These are phyloP conservation scores for Aureobasidium sp. DNA, from an alignment of 2,329 filamentous ascomycete species.

Conservation along the genomic window DNA sequence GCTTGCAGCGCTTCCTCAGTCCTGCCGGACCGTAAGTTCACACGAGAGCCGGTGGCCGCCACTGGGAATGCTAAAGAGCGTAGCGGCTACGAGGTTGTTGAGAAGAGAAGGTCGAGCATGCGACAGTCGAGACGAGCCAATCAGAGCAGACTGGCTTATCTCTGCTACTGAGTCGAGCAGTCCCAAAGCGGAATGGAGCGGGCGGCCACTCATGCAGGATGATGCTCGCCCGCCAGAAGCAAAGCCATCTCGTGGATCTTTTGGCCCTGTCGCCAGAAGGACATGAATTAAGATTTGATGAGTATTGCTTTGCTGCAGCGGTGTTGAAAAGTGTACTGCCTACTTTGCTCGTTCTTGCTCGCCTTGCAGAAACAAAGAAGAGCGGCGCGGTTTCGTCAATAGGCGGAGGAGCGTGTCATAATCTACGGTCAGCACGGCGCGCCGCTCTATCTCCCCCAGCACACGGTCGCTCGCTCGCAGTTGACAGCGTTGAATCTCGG, in stretches of 20 bases:
- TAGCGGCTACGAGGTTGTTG: slow-evolving; percentile 4
- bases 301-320: slow-evolving; percentile 9
- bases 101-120: not conserved
- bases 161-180: slow-evolving; percentile 1
- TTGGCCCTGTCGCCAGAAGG: not conserved
- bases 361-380: not conserved
- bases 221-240: slow-evolving; percentile 13
- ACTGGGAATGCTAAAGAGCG: slow-evolving; percentile 1
- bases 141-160: slow-evolving; percentile 17
- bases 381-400: not conserved
- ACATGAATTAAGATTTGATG: slow-evolving; percentile 12
- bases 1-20: slow-evolving; percentile 4
- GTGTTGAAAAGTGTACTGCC: not conserved
- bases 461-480: not conserved
- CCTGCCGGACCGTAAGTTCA: slow-evolving; percentile 12
- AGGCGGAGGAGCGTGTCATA: not conserved
- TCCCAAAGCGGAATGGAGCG: slow-evolving; percentile 9
- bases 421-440: slow-evolving; percentile 3
- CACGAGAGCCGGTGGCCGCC: slow-evolving; percentile 9
- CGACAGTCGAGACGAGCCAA: slow-evolving; percentile 12
- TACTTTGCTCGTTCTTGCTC: not conserved
- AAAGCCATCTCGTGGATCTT: slow-evolving; percentile 2
- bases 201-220: slow-evolving; percentile 9
- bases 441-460: not conserved
- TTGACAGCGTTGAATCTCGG: slow-evolving; percentile 14